Evolutionary conservation across 768 basidiomycete species (phyloP), one percentile per base, ranked within the genome.

Genomic region (Mycena leptocephala): DNA sequence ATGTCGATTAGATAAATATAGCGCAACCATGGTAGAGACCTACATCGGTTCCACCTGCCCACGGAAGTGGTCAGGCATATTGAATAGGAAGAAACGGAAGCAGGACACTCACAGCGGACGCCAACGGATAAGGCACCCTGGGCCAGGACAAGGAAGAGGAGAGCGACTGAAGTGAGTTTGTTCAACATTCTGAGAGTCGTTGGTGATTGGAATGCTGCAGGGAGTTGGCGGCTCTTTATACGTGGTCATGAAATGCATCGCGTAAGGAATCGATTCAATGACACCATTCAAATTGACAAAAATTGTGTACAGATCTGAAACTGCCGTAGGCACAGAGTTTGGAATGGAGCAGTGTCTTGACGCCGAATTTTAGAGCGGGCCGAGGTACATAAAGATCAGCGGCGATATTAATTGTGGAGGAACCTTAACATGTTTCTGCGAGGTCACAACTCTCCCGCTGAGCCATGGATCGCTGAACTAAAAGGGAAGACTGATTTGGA

Each of bases 131-230:
- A 33, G 32, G 58, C 58, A 22, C 58, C 58, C 58, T 59, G 58
- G 6, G 58, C 32, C 32, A 59, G 58, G 58, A 37, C 16, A 59
- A 59, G 58, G 32, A 59, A 59, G 58, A 59, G 58, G 58, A 59
- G 58, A 59, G 58, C 58, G 7, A 32, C 33, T 59, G 58, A 59
- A 35, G 35, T 59, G 58, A 59, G 58, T 35, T 59, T 59, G 58
- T 59, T 59, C 58, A 59, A 59, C 33, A 59, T 59, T 59, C 58
- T 59, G 58, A 18, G 58, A 59, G 33, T 59, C 33, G 33, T 59
- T 59, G 58, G 32, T 59, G 58, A 35, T 18, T 59, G 32, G 58
- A 59, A 59, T 35, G 20, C 26, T 59, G 58, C 33, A 22, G 33
- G 32, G 58, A 59, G 32, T 30, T 56, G 55, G 6, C 10, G 24